These are phyloP conservation scores for Fusarium annulatum DNA, from an alignment of 2,329 filamentous ascomycete genomes.

Conservation along the genomic window DNA sequence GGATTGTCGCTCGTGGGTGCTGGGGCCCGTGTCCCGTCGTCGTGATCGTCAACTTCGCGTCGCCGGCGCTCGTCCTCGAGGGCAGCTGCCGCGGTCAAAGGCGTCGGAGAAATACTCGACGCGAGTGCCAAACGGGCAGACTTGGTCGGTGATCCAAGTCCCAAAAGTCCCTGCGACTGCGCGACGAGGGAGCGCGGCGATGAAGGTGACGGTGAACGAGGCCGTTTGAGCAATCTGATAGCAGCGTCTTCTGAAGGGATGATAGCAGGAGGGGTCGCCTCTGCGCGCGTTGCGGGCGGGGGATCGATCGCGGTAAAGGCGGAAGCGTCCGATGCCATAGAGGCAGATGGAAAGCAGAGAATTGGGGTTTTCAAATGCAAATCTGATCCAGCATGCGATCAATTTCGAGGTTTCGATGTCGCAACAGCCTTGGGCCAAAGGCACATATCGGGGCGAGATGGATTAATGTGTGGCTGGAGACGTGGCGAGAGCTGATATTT, in stretches of 20 bases:
- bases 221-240: conserved; percentile 56
- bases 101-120: conserved; percentile 57
- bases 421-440: conserved; percentile 44
- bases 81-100: conserved; percentile 65
- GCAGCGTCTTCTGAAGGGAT: conserved; percentile 53
- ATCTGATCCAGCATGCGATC: conserved; percentile 37
- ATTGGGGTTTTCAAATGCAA: conserved; percentile 34
- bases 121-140: conserved; percentile 61
- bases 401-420: conserved; percentile 40
- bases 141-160: conserved; percentile 64
- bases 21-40: conserved; percentile 53
- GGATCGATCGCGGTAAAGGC: conserved; percentile 65
- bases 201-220: conserved; percentile 60
- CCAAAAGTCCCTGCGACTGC: conserved; percentile 47
- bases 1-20: conserved; percentile 64
- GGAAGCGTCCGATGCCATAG: conserved; percentile 67
- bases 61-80: conserved; percentile 64
- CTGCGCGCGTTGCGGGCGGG: conserved; percentile 54
- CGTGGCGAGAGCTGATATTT: conserved; percentile 57
- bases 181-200: conserved; percentile 49
- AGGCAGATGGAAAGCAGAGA: conserved; percentile 38
- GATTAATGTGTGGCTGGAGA: conserved; percentile 56
- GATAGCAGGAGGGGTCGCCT: conserved; percentile 50
- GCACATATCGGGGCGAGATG: conserved; percentile 52
- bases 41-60: conserved; percentile 55